Base-by-base conservation (phyloP, 1,139 yeast genomes). In the Pneumocystis canis region DNA sequence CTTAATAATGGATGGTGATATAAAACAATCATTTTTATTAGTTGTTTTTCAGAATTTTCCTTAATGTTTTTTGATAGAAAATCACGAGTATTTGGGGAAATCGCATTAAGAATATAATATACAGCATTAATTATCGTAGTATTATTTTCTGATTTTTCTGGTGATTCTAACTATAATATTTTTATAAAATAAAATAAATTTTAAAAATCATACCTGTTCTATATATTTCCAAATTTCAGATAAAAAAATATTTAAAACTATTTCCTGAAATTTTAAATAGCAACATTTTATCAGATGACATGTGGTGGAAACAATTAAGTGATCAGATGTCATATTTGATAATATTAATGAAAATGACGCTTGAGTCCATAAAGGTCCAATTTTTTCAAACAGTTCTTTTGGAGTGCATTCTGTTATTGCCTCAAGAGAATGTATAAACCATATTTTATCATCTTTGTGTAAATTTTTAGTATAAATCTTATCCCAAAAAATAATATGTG, bases 1-100 rank as follows among this genome's bases (percentile, higher is more conserved):
- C 1, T 73, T 68, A 63, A 58, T 18, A 58, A 33, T 28, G 65
- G 61, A 67, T 81, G 82, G 70, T 87, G 88, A 11, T 85, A 76
- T 11, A 82, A 70, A 33, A 85, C 74, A n/a, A 87, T 71, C 30
- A 83, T 66, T 6, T 77, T 73, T 25, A 78, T 70, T 31, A 84
- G 70, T 40, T 80, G 78, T 3, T 75, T 70, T 3, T 74, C 75
- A 61, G 80, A 71, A 32, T 77, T 70, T 0, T 71, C 70, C 18
- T 70, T 69, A 31, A 78, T 73, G 11, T 70, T 63, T 14, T 61
- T 58, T 5, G 61, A 62, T 11, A 65, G 63, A n/a, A 67, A 63
- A 3, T 60, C 20, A 18, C 7, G 28, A 33, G 25, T 25, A 16
- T 56, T 53, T 20, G 53, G 53, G 18, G 40, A 28, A 53, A 58